These are phyloP conservation scores for Leccinum pachyderme DNA, from an alignment of 1,284 basidiomycete genomes.

Conservation along the genomic window DNA sequence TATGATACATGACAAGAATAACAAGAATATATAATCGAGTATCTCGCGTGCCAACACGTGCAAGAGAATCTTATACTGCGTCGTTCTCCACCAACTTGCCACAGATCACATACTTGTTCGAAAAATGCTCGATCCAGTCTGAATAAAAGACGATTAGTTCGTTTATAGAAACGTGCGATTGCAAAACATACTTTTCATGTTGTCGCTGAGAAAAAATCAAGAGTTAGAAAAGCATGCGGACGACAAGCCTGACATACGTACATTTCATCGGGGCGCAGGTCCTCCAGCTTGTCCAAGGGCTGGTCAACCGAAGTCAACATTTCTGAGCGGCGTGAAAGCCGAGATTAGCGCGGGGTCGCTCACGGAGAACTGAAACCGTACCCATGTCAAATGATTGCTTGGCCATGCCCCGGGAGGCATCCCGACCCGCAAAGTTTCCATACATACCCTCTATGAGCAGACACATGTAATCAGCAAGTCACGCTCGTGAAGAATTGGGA, in stretches of 20 bases:
- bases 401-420: constrained; percentile 94
- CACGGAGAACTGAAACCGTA: constrained; percentile 28
- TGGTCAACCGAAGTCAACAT: constrained; percentile 88
- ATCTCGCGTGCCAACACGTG: not conserved
- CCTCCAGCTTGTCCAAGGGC: constrained; percentile 79
- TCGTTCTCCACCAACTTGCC: constrained; percentile 81
- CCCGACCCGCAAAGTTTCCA: constrained; percentile 93
- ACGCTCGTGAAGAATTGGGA: not conserved
- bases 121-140: constrained; percentile 91
- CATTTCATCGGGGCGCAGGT: constrained; percentile 82
- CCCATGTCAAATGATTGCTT: constrained; percentile 93
- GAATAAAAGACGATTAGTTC: constrained; percentile 5
- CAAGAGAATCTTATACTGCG: constrained; percentile 31
- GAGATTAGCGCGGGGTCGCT: not conserved
- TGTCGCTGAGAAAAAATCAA: constrained; percentile 54
- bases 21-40: not conserved
- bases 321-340: constrained; percentile 46
- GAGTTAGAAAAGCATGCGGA: not conserved
- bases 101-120: constrained; percentile 83
- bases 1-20: constrained; percentile 16
- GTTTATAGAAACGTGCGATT: not conserved
- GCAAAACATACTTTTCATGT: constrained; percentile 69
- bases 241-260: constrained; percentile 39
- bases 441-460: constrained; percentile 75
- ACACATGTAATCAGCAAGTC: not conserved